These are phyloP conservation scores for Trichoderma atroviride DNA, from an alignment of 2,329 filamentous ascomycete genomes.

Conservation along the genomic window DNA sequence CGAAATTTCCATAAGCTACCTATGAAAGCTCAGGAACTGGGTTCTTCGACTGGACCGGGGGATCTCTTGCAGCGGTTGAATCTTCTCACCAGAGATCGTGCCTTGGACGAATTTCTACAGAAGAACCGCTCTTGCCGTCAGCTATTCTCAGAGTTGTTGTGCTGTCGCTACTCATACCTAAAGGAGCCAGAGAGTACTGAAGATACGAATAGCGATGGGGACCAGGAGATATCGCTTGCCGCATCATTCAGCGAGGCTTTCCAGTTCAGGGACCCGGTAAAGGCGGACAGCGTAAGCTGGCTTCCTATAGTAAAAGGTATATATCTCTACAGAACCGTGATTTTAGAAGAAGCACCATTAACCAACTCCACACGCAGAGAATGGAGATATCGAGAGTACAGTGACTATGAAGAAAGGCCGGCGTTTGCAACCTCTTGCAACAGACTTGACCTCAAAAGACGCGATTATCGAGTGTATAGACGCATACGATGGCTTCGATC, in stretches of 20 bases:
- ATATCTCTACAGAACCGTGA: neutral
- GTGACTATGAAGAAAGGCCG: neutral
- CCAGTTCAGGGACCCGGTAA: neutral
- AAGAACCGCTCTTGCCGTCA: conserved; percentile 27
- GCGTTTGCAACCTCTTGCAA: too few relatives aligned
- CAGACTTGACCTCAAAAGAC: neutral
- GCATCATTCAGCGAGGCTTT: neutral
- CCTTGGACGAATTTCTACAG: conserved; percentile 32
- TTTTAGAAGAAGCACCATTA: neutral
- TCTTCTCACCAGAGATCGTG: conserved; percentile 21
- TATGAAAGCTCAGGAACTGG: neutral
- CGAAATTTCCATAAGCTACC: neutral
- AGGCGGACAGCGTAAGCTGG: neutral
- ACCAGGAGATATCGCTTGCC: neutral
- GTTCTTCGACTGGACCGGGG: neutral
- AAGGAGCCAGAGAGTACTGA: neutral
- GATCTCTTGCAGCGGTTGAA: conserved; percentile 27
- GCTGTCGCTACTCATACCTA: conserved; percentile 30
- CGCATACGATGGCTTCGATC: conserved; percentile 24
- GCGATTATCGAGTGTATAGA: conserved; percentile 11
- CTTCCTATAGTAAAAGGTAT: conserved; percentile 1
- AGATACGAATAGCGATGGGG: neutral
- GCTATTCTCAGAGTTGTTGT: conserved; percentile 30
- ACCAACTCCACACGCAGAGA: neutral
- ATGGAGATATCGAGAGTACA: neutral